Percentiles rank a stretch among this genome's conserved stretches.
Conservation (phyloP, 148 eudicot species). For the Agrostemma githago region DNA sequence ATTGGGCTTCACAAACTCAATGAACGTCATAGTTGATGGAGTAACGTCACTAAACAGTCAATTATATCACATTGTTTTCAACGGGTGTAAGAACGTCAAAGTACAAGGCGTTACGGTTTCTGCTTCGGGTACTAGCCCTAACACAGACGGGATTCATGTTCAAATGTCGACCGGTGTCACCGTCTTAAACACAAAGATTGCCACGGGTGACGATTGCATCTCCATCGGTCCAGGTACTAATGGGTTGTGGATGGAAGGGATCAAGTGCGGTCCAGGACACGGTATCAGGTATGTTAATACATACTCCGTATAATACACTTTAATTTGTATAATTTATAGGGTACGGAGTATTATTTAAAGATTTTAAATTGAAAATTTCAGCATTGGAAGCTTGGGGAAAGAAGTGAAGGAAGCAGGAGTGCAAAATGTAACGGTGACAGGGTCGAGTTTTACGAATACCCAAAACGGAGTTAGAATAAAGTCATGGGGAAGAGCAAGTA, state of each 20-base stretch:
- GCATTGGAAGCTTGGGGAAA: conserved; percentile 50
- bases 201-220: conserved; percentile 56
- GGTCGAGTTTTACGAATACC: conserved; percentile 30
- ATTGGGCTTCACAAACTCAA: conserved; percentile 37
- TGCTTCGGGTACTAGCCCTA: conserved; percentile 40
- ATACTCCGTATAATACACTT: neutral
- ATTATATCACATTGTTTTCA: conserved; percentile 38
- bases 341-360: neutral
- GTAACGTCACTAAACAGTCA: conserved; percentile 47
- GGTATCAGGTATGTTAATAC: conserved; percentile 42
- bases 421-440: conserved; percentile 43
- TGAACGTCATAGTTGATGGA: conserved; percentile 31
- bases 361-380: conserved; percentile 9
- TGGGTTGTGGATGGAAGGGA: conserved; percentile 37
- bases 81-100: conserved; percentile 39
- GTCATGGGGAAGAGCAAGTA: conserved; percentile 51
- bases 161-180: conserved; percentile 37
- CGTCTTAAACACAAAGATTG: conserved; percentile 32
- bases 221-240: conserved; percentile 45
- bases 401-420: conserved; percentile 35
- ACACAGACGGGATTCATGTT: conserved; percentile 57
- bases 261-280: conserved; percentile 57
- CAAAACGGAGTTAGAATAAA: conserved; percentile 46
- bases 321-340: no score
- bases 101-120: conserved; percentile 27